phyloP scores from a whole-genome alignment of 2,329 filamentous ascomycete species.

The Aspergillus sergii region DNA sequence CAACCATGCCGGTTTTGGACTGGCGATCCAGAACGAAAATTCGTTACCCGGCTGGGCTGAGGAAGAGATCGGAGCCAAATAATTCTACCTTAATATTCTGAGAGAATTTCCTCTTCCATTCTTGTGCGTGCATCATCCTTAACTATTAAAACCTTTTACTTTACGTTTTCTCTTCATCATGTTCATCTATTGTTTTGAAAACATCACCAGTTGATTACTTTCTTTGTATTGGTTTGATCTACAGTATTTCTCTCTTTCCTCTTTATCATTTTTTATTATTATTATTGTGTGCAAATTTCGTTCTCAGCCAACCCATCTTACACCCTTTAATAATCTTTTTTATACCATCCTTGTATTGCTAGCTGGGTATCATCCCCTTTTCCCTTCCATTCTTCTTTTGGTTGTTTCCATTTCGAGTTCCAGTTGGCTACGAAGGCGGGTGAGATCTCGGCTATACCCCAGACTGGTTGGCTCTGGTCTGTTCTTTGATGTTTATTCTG shows the following conservation, averaged over 20 bases:
- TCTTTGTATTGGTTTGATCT: conserved; percentile 28
- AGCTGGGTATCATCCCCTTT: conserved; percentile 39
- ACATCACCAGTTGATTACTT: conserved; percentile 6
- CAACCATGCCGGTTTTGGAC: conserved; percentile 59
- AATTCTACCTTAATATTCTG: conserved; percentile 23
- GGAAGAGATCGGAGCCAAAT: conserved; percentile 63
- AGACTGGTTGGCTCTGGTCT: conserved; percentile 28
- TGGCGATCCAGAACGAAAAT: conserved; percentile 61
- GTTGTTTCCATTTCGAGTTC: conserved; percentile 22
- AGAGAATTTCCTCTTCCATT: conserved; percentile 18
- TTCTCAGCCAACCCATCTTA: conserved; percentile 29
- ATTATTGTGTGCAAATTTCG: conserved; percentile 26
- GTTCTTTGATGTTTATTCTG: conserved; percentile 23
- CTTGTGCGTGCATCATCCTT: conserved; percentile 24
- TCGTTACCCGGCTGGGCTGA: conserved; percentile 65
- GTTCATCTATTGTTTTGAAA: conserved; percentile 17
- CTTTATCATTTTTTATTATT: conserved; percentile 12
- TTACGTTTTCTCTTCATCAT: conserved; percentile 19
- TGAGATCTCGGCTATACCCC: conserved; percentile 26
- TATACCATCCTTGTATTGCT: conserved; percentile 44
- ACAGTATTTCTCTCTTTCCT: conserved; percentile 16
- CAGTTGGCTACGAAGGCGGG: conserved; percentile 24
- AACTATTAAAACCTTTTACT: conserved; percentile 23
- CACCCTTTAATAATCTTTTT: conserved; percentile 33
- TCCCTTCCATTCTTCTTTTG: conserved; percentile 24